Evolutionary conservation across 2,329 filamentous ascomycete species (phyloP).

Genomic region (Colletotrichum higginsianum): DNA sequence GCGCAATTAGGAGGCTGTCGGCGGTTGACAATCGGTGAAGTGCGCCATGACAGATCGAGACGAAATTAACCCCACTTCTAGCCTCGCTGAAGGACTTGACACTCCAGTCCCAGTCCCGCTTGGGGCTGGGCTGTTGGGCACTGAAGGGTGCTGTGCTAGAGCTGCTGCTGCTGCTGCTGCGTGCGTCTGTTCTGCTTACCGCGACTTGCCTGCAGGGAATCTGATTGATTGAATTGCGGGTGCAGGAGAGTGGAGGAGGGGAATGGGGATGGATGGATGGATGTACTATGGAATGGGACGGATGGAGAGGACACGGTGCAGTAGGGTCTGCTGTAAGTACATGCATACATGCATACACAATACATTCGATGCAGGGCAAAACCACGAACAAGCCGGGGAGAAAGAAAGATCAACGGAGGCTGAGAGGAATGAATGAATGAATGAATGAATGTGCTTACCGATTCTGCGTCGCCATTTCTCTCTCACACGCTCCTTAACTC

Average conservation of each 20-base stretch:
- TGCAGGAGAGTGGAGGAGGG: constrained; percentile 17
- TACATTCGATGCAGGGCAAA: constrained; percentile 9
- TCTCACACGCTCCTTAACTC: background rate
- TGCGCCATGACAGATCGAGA: constrained; percentile 42
- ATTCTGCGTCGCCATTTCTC: constrained; percentile 54
- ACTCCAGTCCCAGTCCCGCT: constrained; percentile 4
- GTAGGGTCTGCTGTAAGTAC: background rate
- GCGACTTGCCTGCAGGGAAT: constrained; percentile 4
- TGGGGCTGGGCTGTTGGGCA: constrained; percentile 2
- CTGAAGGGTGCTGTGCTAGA: background rate
- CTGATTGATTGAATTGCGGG: constrained; percentile 8
- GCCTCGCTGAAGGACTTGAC: constrained; percentile 43
- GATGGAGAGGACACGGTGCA: constrained; percentile 12
- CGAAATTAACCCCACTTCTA: constrained; percentile 46
- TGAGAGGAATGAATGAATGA: constrained; percentile 11
- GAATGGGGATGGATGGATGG: background rate
- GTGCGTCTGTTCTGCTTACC: constrained; percentile 1
- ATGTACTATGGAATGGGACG: background rate
- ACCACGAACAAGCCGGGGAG: background rate
- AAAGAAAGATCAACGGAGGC: background rate
- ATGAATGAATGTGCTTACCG: constrained; percentile 46
- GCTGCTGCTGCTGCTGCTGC: constrained; percentile 2
- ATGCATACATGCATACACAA: background rate
- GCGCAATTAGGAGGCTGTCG: constrained; percentile 38
- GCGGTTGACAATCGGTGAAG: constrained; percentile 39